Percentiles rank a stretch among this genome's conserved stretches.
These are phyloP conservation scores for Cydonia oblonga DNA, from an alignment of 331 rosid genomes.

Conservation along the genomic window DNA sequence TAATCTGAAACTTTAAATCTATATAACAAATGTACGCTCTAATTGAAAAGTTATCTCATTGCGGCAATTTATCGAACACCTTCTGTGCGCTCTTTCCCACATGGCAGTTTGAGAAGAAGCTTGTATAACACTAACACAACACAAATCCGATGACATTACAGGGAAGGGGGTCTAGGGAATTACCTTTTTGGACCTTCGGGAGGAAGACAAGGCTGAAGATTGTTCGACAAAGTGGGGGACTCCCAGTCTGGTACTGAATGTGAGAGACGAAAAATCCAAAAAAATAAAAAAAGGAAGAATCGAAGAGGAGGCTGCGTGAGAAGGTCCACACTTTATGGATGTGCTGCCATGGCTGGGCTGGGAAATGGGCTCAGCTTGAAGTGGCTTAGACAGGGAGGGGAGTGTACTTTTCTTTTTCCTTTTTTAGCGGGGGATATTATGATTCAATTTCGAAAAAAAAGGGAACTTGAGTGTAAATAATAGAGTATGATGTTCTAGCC, in stretches of 20 bases:
- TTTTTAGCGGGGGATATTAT: not conserved
- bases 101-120: not conserved
- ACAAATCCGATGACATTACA: not conserved
- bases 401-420: not conserved
- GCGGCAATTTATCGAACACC: constrained; percentile 19
- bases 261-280: too few species aligned
- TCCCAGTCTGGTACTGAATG: too few species aligned
- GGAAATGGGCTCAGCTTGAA: not conserved
- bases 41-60: not conserved
- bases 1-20: not conserved
- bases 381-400: not conserved
- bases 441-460: too few species aligned
- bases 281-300: too few species aligned
- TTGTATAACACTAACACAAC: not conserved
- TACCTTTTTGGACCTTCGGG: not conserved
- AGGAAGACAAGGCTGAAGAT: not conserved
- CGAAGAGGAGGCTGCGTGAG: too few species aligned
- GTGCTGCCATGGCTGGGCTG: too few species aligned
- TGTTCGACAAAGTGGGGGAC: not conserved
- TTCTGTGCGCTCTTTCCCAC: not conserved
- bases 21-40: not conserved
- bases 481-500: too few species aligned
- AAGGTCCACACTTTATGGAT: too few species aligned
- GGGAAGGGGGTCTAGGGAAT: not conserved
- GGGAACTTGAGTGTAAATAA: too few species aligned